Conservation (phyloP, 2,329 filamentous ascomycete species). For the Cercospora sp. region DNA sequence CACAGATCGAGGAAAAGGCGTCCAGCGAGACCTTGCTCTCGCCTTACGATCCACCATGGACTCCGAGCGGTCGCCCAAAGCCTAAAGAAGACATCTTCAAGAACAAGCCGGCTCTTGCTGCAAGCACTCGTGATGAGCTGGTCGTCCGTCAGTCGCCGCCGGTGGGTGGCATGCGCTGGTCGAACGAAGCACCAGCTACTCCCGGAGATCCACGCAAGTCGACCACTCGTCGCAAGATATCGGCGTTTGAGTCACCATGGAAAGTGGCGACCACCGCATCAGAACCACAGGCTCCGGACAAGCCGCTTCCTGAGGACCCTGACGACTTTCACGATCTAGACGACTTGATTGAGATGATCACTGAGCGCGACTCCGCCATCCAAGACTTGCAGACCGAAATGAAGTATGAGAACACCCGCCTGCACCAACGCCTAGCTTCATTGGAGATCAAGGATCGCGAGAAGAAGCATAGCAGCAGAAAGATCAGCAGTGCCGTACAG, state of each 20-base stretch:
- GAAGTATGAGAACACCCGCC: constrained; percentile 17
- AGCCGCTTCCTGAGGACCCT: constrained; percentile 6
- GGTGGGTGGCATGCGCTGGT: constrained; percentile 7
- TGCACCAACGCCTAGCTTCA: constrained; percentile 27
- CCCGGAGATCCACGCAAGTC: constrained; percentile 16
- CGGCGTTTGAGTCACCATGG: not conserved
- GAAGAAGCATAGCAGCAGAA: not conserved
- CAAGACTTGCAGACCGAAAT: constrained; percentile 23
- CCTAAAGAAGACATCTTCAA: constrained; percentile 21
- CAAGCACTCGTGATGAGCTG: not conserved
- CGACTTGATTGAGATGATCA: constrained; percentile 20
- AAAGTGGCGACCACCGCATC: not conserved
- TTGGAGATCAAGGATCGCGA: constrained; percentile 14
- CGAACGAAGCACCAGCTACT: not conserved
- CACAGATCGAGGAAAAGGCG: constrained; percentile 11
- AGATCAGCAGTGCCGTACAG: not conserved
- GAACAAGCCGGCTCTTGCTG: constrained; percentile 16
- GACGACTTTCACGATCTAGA: constrained; percentile 9
- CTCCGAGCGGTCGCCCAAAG: constrained; percentile 15
- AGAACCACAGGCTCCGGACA: not conserved
- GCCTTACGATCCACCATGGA: constrained; percentile 17
- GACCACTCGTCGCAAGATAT: not conserved
- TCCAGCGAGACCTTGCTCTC: constrained; percentile 6
- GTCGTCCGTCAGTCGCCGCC: constrained; percentile 19
- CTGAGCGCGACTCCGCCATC: constrained; percentile 23